Conservation (phyloP, 2,329 filamentous ascomycete species). For the Venturia oleaginea region DNA sequence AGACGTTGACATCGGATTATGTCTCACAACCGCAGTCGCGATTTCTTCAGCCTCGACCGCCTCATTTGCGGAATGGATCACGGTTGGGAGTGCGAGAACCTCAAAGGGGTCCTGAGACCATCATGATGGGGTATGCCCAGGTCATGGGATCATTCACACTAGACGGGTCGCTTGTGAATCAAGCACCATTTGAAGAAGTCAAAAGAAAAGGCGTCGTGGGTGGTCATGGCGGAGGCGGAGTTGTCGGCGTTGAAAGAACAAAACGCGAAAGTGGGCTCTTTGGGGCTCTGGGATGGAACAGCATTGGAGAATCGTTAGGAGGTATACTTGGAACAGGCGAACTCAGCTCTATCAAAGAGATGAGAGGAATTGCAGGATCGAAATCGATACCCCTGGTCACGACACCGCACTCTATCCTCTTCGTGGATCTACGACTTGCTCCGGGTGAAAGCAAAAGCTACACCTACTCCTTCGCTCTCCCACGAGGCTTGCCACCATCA, state of each 20-base stretch:
- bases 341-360: constrained; percentile 88
- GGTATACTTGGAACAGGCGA: constrained; percentile 80
- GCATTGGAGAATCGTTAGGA: constrained; percentile 76
- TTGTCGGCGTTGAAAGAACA: constrained; percentile 67
- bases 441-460: constrained; percentile 85
- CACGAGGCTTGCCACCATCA: constrained; percentile 79
- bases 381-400: constrained; percentile 86
- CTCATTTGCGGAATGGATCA: constrained; percentile 15
- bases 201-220: constrained; percentile 89
- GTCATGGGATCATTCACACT: constrained; percentile 85
- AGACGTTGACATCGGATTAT: constrained; percentile 88
- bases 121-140: constrained; percentile 98
- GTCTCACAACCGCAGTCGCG: constrained; percentile 40
- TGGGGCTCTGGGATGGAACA: constrained; percentile 78
- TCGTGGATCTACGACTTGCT: constrained; percentile 80
- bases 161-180: constrained; percentile 83
- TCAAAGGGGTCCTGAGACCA: constrained; percentile 55
- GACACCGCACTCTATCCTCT: constrained; percentile 89
- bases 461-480: constrained; percentile 77
- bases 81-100: constrained; percentile 19
- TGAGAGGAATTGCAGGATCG: constrained; percentile 78
- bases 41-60: constrained; percentile 7
- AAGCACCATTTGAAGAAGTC: constrained; percentile 86
- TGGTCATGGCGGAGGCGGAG: constrained; percentile 71
- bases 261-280: constrained; percentile 74